Conservation (phyloP, 2,329 filamentous ascomycete genomes). For the Beauveria bassiana region DNA sequence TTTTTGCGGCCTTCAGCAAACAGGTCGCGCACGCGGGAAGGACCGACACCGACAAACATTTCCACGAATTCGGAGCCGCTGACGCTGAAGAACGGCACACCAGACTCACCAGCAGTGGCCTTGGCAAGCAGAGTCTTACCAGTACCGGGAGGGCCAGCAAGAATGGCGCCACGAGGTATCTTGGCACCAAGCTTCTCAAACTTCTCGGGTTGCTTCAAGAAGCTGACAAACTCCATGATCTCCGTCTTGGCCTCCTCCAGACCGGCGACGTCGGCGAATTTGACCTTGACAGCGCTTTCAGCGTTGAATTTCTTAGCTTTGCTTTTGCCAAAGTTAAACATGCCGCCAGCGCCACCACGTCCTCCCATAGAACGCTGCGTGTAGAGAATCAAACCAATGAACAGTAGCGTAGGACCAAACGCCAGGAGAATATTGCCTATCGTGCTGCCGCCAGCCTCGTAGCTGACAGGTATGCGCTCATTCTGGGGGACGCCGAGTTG, state of each 20-base stretch:
- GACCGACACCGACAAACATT: constrained; percentile 99
- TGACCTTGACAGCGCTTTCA: constrained; percentile 91
- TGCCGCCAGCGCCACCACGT: constrained; percentile 59
- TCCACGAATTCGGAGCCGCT: constrained; percentile 98
- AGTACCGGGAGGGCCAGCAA: constrained; percentile 95
- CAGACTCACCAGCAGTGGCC: constrained; percentile 92
- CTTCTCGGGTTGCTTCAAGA: constrained; percentile 85
- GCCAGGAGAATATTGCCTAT: constrained; percentile 64
- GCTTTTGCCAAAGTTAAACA: constrained; percentile 95
- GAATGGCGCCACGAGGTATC: constrained; percentile 92
- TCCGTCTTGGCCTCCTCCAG: constrained; percentile 98
- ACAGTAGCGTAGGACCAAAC: constrained; percentile 79
- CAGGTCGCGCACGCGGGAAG: constrained; percentile 87
- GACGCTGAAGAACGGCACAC: constrained; percentile 96
- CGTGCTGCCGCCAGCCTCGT: constrained; percentile 69
- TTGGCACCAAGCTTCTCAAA: constrained; percentile 95
- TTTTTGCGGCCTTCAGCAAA: constrained; percentile 94
- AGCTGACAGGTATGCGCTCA: constrained; percentile 92
- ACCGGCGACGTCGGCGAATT: constrained; percentile 92
- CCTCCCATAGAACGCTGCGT: constrained; percentile 67
- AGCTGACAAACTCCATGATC: constrained; percentile 99
- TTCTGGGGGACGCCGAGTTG: constrained; percentile 76
- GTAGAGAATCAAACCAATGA: constrained; percentile 78
- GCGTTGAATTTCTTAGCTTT: constrained; percentile 97
- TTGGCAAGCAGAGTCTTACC: constrained; percentile 97